Evolutionary conservation across 805 yeast species (phyloP), one percentile per base, ranked within the genome.

Genomic region (Kodamaea nitidulidarum): DNA sequence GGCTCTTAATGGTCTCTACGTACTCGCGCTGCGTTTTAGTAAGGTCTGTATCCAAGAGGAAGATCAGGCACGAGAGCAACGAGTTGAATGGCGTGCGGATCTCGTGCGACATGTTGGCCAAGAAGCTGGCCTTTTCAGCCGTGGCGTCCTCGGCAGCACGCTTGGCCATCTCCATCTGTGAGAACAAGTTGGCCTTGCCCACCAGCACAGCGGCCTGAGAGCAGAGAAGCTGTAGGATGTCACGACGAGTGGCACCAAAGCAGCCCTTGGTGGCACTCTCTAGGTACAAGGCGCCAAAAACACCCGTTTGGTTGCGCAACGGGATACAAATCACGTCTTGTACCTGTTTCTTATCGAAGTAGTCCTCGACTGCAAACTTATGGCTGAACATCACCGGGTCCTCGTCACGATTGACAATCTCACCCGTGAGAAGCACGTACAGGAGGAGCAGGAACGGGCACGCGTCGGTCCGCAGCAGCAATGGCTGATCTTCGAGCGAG

Each of bases 11-110:
- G 8, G 78, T 75, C 43, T 73, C 76, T 7, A 74, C 80, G 44
- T 75, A 75, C 41, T 72, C 75, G 15, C 64, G 51, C 45, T 75
- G 80, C 6, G 70, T 55, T 24, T 55, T 59, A 10, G 55, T 62
- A 41, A 75, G 54, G 3, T 60, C 63, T 0, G 80, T 75, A 42
- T 74, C 78, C 38, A 75, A 54, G 40, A 75, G 57, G 44, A 75
- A 69, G 3, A 73, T 66, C 2, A 75, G 65, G 51, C 75, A 72
- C 12, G 75, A 70, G 40, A 73, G 56, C 22, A 72, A 58, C 2
- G 76, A 71, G 48, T 76, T 75, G 55, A 75, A 75, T 1, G 80
- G 80, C 2, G 80, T 75, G 36, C 80, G 56, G 35, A 75, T 74
- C 46, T 75, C 80, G 47, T 75, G 80, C 1, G 79, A 74, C 80